phyloP scores from a whole-genome alignment of 2,329 filamentous ascomycete species.

The Penicillium sp. region DNA sequence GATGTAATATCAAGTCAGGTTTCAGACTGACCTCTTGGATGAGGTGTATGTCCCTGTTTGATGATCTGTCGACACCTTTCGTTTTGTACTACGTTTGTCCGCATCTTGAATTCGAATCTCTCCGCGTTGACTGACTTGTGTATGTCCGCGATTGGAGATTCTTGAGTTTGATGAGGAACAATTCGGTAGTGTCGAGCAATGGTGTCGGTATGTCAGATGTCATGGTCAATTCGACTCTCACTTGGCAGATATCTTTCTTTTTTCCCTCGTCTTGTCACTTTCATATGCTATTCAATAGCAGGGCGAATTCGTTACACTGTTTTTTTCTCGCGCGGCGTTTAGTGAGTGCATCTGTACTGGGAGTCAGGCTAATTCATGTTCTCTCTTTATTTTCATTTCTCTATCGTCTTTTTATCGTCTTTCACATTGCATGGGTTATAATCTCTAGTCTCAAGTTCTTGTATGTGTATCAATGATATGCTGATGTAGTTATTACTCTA shows the following conservation, averaged over 20 bases:
- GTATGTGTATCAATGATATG: neutral
- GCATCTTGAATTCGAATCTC: constrained; percentile 5
- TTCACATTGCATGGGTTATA: neutral
- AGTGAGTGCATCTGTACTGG: neutral
- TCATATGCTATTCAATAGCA: neutral
- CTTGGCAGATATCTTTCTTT: neutral
- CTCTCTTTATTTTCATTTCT: neutral
- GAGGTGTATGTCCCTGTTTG: constrained; percentile 19
- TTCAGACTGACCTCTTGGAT: constrained; percentile 18
- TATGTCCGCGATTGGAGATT: constrained; percentile 10
- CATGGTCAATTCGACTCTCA: neutral
- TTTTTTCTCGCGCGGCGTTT: neutral
- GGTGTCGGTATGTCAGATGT: neutral
- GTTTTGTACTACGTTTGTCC: neutral
- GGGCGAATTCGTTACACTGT: neutral
- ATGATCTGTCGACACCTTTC: neutral
- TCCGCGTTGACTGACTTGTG: constrained; percentile 16
- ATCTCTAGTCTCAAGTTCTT: neutral
- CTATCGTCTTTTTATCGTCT: neutral
- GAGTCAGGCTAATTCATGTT: neutral
- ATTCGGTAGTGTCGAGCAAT: neutral
- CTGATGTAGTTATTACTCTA: neutral
- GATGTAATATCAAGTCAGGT: constrained; percentile 8
- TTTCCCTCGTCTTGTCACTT: neutral
- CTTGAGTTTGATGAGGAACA: constrained; percentile 2